These are phyloP conservation scores for Haematococcus lacustris DNA, from an alignment of 139 green algal species.

Conservation along the genomic window DNA sequence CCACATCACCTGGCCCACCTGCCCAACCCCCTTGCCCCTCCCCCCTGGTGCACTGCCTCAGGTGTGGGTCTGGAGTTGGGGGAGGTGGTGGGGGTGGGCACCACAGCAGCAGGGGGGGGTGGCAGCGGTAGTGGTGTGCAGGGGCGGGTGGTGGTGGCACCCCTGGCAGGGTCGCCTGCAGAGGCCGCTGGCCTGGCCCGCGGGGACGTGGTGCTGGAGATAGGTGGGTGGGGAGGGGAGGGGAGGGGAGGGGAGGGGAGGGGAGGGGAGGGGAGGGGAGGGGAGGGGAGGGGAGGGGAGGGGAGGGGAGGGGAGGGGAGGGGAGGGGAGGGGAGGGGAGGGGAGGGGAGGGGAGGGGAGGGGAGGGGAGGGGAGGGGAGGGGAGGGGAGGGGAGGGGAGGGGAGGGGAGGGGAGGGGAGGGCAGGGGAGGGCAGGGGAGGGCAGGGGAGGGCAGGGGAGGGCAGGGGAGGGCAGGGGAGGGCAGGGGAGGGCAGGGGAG, in stretches of 20 bases:
- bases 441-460: too few relatives aligned
- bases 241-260: background rate
- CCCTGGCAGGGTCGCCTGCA: slow-evolving; percentile 47
- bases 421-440: too few relatives aligned
- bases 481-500: too few relatives aligned
- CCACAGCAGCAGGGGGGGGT: slow-evolving; percentile 11
- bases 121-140: too few relatives aligned
- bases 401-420: too few relatives aligned
- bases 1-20: too few relatives aligned
- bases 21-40: too few relatives aligned
- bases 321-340: background rate
- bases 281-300: background rate
- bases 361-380: background rate
- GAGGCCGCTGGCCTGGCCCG: slow-evolving; percentile 42
- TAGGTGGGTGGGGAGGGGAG: slow-evolving; percentile 8
- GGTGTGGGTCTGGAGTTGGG: too few relatives aligned
- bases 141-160: slow-evolving; percentile 39
- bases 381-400: background rate
- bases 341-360: background rate
- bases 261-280: background rate
- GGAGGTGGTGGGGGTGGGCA: slow-evolving; percentile 30
- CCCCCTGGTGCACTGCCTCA: too few relatives aligned
- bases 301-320: background rate
- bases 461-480: too few relatives aligned
- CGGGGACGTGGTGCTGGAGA: slow-evolving; percentile 24